phyloP scores from a whole-genome alignment of 1,284 basidiomycete genomes.

The Fistulinella cinereoalba region DNA sequence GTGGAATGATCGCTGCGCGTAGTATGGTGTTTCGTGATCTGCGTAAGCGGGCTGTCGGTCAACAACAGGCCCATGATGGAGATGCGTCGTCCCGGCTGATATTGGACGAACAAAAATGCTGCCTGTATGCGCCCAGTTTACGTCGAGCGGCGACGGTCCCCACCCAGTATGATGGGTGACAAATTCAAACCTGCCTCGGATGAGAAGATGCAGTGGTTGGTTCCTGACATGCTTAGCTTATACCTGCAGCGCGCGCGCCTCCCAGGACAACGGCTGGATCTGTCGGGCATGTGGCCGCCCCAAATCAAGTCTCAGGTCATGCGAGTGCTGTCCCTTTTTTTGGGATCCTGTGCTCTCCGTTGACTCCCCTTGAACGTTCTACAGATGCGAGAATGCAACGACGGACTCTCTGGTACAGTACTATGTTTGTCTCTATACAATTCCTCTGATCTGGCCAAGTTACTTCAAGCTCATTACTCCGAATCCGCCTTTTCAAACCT shows the following conservation, averaged over 20 bases:
- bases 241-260: too few relatives aligned
- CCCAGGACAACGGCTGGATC: constrained; percentile 1
- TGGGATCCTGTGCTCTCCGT: constrained; percentile 5
- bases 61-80: background rate
- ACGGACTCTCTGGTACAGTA: too few relatives aligned
- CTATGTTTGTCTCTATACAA: too few relatives aligned
- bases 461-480: too few relatives aligned
- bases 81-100: background rate
- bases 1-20: background rate
- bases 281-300: constrained; percentile 26
- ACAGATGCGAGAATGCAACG: constrained; percentile 6
- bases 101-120: constrained; percentile 3
- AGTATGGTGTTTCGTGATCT: constrained; percentile 1
- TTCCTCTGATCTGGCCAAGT: too few relatives aligned
- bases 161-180: constrained; percentile 3
- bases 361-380: constrained; percentile 27
- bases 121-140: constrained; percentile 17
- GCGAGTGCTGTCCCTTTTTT: constrained; percentile 2
- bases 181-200: constrained; percentile 7
- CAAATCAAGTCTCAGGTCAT: constrained; percentile 16
- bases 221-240: constrained; percentile 5
- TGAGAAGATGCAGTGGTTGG: constrained; percentile 4
- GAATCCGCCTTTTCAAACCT: constrained; percentile 4
- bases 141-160: constrained; percentile 13
- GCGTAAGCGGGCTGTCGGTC: constrained; percentile 14